Conservation (phyloP, 139 green algal genomes). For the Haematococcus sp. region DNA sequence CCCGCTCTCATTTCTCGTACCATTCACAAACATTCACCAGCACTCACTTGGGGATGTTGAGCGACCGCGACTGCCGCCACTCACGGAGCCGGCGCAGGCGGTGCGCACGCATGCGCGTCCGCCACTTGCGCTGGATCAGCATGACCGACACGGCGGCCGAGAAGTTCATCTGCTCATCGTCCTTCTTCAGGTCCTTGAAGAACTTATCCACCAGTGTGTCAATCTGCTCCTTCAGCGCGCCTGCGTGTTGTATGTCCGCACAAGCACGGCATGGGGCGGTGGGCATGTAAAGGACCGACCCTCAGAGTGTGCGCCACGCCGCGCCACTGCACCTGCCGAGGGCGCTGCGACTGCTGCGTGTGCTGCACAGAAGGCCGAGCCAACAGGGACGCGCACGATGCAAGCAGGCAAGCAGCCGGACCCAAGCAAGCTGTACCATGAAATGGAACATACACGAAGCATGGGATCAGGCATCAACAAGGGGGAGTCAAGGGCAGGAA, state of each 20-base stretch:
- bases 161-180: constrained; percentile 60
- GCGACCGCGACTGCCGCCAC: constrained; percentile 10
- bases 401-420: too few species aligned
- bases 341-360: too few species aligned
- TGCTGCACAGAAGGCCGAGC: too few species aligned
- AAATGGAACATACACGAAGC: neutral
- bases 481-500: neutral
- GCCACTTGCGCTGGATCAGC: constrained; percentile 65
- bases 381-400: too few species aligned
- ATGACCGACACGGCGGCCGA: constrained; percentile 57
- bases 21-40: too few species aligned
- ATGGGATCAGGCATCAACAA: neutral
- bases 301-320: neutral
- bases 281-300: neutral
- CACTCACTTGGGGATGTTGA: too few species aligned
- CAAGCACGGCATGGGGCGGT: neutral
- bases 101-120: constrained; percentile 33
- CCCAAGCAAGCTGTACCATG: neutral
- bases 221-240: constrained; percentile 45
- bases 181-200: constrained; percentile 39
- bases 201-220: constrained; percentile 55
- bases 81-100: constrained; percentile 11
- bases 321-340: too few species aligned
- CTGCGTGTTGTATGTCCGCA: too few species aligned
- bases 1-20: too few species aligned